Evolutionary conservation across 2,329 filamentous ascomycete genomes (phyloP).

Genomic region (Fusarium torreyae): DNA sequence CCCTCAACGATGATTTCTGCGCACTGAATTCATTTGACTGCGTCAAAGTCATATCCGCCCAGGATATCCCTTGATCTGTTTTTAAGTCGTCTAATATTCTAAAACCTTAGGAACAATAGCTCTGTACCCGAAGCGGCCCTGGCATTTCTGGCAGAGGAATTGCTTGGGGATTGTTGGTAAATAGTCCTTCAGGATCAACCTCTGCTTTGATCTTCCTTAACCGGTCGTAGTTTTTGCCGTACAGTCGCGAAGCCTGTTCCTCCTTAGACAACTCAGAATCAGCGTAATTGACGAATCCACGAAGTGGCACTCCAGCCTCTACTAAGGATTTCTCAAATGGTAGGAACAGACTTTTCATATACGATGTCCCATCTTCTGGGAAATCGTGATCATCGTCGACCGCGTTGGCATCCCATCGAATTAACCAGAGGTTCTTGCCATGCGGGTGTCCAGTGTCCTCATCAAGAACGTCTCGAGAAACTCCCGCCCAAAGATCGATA

Average conservation of each 20-base stretch:
- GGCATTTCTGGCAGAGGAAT: slow-evolving; percentile 12
- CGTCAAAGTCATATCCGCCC: too few species aligned
- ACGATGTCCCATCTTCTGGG: slow-evolving; percentile 30
- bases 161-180: slow-evolving; percentile 31
- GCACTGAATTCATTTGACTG: background rate
- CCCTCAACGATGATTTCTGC: background rate
- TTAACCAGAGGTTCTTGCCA: slow-evolving; percentile 42
- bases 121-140: background rate
- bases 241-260: slow-evolving; percentile 38
- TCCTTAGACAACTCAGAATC: slow-evolving; percentile 33
- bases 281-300: slow-evolving; percentile 45
- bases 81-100: too few species aligned
- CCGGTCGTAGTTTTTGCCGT: slow-evolving; percentile 36
- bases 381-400: slow-evolving; percentile 30
- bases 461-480: slow-evolving; percentile 32
- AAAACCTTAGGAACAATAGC: too few species aligned
- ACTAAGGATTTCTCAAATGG: slow-evolving; percentile 36
- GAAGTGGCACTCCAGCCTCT: slow-evolving; percentile 24
- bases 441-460: slow-evolving; percentile 32
- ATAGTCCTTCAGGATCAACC: slow-evolving; percentile 34
- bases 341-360: slow-evolving; percentile 32
- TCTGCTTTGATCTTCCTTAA: slow-evolving; percentile 32
- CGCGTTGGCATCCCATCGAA: slow-evolving; percentile 35
- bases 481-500: slow-evolving; percentile 41
- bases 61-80: too few species aligned